Evolutionary conservation across 73 alveolate genomes (phyloP), one percentile per base, ranked within the genome.

Genomic region (Durusdinium trenchii): DNA sequence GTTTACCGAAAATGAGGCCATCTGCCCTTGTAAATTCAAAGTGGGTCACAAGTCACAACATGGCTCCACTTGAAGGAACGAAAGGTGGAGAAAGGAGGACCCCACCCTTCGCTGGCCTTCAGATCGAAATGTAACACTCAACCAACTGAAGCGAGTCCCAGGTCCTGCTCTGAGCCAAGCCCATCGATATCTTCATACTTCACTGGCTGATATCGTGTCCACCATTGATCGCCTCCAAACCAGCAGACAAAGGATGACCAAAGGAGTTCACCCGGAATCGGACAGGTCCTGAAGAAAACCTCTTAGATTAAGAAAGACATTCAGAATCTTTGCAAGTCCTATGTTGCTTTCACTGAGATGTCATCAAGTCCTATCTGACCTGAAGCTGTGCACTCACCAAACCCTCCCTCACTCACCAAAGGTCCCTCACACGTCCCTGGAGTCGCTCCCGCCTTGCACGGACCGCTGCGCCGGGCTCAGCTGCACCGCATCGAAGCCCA

Each of bases 191-290:
- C 97, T 43, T 90, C 97, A 38, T 90, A 90, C 81, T 48, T 90
- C 89, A 69, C 87, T 0, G 96, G 96, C 51, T 87, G 96, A 50
- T 87, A 87, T 48, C 96, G 96, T 50, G 96, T 64, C 96, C 96
- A 87, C 96, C 96, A 87, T 67, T 87, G 96, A 42, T 87, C 96
- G 5, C 96, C 96, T 87, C n/a, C n/a, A n/a, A n/a, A n/a, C n/a
- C n/a, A n/a, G n/a, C n/a, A n/a, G n/a, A n/a, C n/a, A n/a, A n/a
- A n/a, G n/a, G n/a, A n/a, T n/a, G n/a, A n/a, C n/a, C n/a, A n/a
- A n/a, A n/a, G n/a, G n/a, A n/a, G 12, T 57, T 57, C 23, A 57
- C 23, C 69, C 23, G 12, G 69, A 23, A 57, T 16, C 69, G 12
- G 69, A 23, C 69, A 57, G 23, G 69, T 57, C 69, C 12, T 57